Conservation (phyloP, 2,329 filamentous ascomycete genomes). For the Dactylonectria macrodidyma region DNA sequence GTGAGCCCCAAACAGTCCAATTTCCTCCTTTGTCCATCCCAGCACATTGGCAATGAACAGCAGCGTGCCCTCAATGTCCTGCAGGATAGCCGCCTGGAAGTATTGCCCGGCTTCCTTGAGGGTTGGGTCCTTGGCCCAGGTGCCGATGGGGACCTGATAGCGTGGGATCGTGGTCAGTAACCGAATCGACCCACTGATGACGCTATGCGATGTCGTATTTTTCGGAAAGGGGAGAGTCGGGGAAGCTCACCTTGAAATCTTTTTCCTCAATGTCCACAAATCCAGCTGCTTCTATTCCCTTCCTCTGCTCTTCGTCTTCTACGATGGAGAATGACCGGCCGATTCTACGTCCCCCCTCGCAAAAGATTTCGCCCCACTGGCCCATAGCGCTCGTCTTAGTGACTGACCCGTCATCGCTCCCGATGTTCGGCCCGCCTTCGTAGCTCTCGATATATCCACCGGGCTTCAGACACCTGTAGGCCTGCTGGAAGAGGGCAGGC, state of each 20-base stretch:
- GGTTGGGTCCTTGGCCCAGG: slow-evolving; percentile 3
- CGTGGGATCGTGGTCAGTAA: neutral
- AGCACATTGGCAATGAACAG: slow-evolving; percentile 5
- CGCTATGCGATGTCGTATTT: neutral
- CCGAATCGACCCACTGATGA: too few relatives aligned
- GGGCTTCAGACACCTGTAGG: slow-evolving; percentile 67
- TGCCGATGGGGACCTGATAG: neutral
- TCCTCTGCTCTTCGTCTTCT: slow-evolving; percentile 6
- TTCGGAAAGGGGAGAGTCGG: too few relatives aligned
- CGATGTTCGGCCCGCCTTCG: slow-evolving; percentile 39
- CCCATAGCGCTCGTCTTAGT: slow-evolving; percentile 39
- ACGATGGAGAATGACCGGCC: slow-evolving; percentile 6
- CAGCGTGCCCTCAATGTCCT: slow-evolving; percentile 10
- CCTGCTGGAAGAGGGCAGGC: slow-evolving; percentile 65
- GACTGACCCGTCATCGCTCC: slow-evolving; percentile 49
- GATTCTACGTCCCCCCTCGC: slow-evolving; percentile 33
- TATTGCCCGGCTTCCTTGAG: slow-evolving; percentile 8
- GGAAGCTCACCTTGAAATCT: slow-evolving; percentile 4
- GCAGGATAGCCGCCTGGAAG: neutral
- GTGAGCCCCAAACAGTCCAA: slow-evolving; percentile 1
- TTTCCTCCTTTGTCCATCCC: slow-evolving; percentile 18
- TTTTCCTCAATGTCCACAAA: slow-evolving; percentile 6
- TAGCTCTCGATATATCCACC: slow-evolving; percentile 60
- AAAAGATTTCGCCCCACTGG: slow-evolving; percentile 43
- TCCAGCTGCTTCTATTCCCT: slow-evolving; percentile 1